Base-by-base conservation (phyloP, 2,329 filamentous ascomycete species). In the Colletotrichum endophyticum region DNA sequence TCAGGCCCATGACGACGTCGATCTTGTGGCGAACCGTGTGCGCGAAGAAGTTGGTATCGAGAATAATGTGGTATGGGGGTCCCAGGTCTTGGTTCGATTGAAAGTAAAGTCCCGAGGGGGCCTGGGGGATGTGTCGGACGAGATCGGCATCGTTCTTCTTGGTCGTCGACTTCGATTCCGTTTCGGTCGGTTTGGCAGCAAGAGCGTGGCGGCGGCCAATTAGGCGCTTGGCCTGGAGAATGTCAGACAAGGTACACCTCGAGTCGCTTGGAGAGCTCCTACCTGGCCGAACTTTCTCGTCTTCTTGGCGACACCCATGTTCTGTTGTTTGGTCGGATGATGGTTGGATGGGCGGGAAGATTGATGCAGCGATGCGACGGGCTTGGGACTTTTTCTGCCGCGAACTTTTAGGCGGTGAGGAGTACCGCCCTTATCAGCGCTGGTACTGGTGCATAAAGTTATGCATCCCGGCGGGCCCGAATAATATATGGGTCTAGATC, bases 371-470 rank as follows among this genome's bases (percentile, higher is more conserved):
- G 44, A n/a, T 49, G 44, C 44, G 44, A 49, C 13, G n/a, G 6
- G 44, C 44, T 22, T 49, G 44, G 44, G n/a, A 49, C 44, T 22
- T 22, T 22, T 49, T 49, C n/a, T 49, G 44, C 44, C 44, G 11
- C 44, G 44, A 13, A 49, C 44, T 49, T 49, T 49, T 22, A 49
- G 44, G 44, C n/a, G 19, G 44, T 49, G 44, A 49, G 11, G 1
- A 22, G 3, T 12, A 2, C 3, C 44, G 0, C 0, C 11, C n/a
- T 3, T 49, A 22, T 22, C 9, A 6, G 44, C 1, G n/a, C 6
- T 0, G 4, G 44, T 49, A 11, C 6, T 0, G 4, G 44, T 49
- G 44, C 44, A 49, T 4, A 49, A 49, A 22, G 44, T 22, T 22
- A n/a, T 49, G 44, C 44, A 49, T 49, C 11, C 19, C 2, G n/a